Evolutionary conservation across 2,329 filamentous ascomycete species (phyloP).

Genomic region (Furcasterigmium furcatum): DNA sequence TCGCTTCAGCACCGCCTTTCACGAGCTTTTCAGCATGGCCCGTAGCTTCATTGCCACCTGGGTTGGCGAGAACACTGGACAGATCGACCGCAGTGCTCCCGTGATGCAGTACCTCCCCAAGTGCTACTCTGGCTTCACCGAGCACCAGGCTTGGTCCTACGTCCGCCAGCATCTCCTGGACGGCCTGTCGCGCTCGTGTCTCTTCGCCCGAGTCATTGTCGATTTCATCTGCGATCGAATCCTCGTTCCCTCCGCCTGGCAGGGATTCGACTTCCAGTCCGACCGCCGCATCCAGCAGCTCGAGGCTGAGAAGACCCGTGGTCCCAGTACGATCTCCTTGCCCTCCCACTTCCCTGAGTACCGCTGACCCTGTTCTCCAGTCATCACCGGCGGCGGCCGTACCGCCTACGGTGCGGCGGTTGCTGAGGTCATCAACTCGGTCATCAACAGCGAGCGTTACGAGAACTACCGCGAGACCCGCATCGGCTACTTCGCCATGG

Average conservation of each 20-base stretch:
- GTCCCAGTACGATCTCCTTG: conserved; percentile 23
- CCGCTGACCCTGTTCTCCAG: background rate
- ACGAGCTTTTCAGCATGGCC: conserved; percentile 11
- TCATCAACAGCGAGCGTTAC: conserved; percentile 28
- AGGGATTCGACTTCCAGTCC: conserved; percentile 29
- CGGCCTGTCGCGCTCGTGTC: conserved; percentile 34
- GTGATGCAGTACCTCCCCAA: conserved; percentile 10
- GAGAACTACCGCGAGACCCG: conserved; percentile 13
- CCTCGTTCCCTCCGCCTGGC: conserved; percentile 35
- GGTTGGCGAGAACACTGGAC: background rate
- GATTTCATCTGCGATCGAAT: conserved; percentile 39
- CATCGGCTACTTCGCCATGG: conserved; percentile 31
- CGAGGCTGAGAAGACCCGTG: conserved; percentile 29
- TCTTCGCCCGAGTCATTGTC: conserved; percentile 38
- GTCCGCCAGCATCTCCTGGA: conserved; percentile 36
- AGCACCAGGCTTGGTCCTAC: conserved; percentile 34
- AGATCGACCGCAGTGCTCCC: conserved; percentile 2
- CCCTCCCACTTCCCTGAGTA: background rate
- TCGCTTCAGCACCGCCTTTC: conserved; percentile 6
- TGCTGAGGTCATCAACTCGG: conserved; percentile 29
- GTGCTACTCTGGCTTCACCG: conserved; percentile 20
- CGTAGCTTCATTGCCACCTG: conserved; percentile 8
- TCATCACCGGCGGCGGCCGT: conserved; percentile 9
- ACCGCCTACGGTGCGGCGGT: conserved; percentile 36
- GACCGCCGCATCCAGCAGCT: conserved; percentile 29